Conservation (phyloP, 2,329 filamentous ascomycete genomes). For the Tolypocladium tropicale region DNA sequence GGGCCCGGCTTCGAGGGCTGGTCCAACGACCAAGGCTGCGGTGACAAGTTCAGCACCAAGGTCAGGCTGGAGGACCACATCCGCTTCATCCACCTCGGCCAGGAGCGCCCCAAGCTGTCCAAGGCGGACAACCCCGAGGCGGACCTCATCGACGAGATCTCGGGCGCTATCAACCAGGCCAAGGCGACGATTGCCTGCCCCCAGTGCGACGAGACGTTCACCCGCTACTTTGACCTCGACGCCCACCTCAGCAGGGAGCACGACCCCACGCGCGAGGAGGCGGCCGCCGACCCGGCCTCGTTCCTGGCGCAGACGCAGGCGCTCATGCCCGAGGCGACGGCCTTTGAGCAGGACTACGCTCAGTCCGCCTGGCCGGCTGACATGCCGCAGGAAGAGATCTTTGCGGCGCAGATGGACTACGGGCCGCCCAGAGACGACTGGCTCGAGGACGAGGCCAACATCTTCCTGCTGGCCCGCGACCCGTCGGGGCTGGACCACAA, state of each 20-base stretch:
- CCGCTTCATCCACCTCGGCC: conserved; percentile 68
- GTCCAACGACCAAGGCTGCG: conserved; percentile 60
- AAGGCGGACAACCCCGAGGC: conserved; percentile 6
- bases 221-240: conserved; percentile 39
- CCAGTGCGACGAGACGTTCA: conserved; percentile 35
- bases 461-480: conserved; percentile 26
- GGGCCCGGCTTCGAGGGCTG: conserved; percentile 50
- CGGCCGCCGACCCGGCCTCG: conserved; percentile 10
- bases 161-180: conserved; percentile 27
- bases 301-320: conserved; percentile 11
- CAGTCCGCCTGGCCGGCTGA: conserved; percentile 13
- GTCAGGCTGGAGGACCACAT: conserved; percentile 75
- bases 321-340: conserved; percentile 8
- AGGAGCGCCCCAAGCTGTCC: conserved; percentile 29
- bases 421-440: conserved; percentile 27
- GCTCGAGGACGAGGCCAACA: conserved; percentile 33
- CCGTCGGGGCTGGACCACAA: conserved; percentile 11
- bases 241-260: conserved; percentile 29
- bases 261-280: background rate
- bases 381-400: conserved; percentile 19
- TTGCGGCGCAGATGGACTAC: conserved; percentile 22
- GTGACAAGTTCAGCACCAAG: conserved; percentile 66
- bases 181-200: conserved; percentile 35
- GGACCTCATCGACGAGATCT: conserved; percentile 31
- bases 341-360: conserved; percentile 11